Evolutionary conservation across 2,329 filamentous ascomycete species (phyloP), one percentile per base, ranked within the genome.

Genomic region (Simplicillium sp.): DNA sequence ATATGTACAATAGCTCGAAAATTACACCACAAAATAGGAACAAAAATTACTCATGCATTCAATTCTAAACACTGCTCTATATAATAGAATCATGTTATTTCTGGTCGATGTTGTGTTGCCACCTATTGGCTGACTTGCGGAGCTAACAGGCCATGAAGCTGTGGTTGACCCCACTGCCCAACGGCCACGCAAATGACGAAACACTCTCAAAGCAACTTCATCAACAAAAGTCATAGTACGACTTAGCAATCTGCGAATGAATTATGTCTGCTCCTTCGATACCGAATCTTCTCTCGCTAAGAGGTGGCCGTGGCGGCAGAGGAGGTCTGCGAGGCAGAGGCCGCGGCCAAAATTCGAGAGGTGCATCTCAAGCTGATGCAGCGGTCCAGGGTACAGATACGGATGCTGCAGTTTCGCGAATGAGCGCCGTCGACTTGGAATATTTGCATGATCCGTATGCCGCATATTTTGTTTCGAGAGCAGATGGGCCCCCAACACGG

Each of bases 301-400:
- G 73, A 56, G 55, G 59, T n/a, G 46, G 47, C 13, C 46, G 55
- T 58, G 70, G 66, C 65, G 52, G 69, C 63, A 20, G 64, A 62
- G 52, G 50, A 40, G 48, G 52, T n/a, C 50, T 57, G 2, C 45
- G 54, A 40, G 67, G 65, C 36, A 60, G 57, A 46, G 59, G 54
- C 40, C 52, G 58, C 11, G 53, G 55, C n/a, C 44, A 51, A 48
- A 50, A 47, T 39, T 42, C 52, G 16, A 49, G 55, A n/a, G 49
- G 51, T 15, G 48, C 55, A 34, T 63, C 64, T 36, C 80, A 82
- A 50, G 36, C 38, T 33, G 89, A 97, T 61, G 69, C 73, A 44
- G 75, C 83, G 33, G 82, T 98, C 43, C 90, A 94, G 60, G 80
- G 81, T 47, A 98, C 92, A 3, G 92, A 98, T 62, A 81, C 82